Conservation (phyloP, 1,139 yeast genomes). For the Yamadazyma kanchanaburiensis region DNA sequence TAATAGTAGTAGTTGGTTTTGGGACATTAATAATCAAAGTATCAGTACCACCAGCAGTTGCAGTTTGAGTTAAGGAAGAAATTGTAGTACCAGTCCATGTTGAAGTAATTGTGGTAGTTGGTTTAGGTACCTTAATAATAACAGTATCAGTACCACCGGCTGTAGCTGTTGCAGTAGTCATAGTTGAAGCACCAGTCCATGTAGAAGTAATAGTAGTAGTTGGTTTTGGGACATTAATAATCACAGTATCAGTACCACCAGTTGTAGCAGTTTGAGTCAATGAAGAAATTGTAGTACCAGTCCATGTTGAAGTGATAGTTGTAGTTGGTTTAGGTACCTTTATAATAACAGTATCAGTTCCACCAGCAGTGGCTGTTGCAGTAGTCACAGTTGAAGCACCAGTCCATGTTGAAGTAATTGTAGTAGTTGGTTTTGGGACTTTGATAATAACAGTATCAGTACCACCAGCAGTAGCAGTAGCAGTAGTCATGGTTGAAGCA, state of each 20-base stretch:
- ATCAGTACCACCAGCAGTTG: conserved; percentile 12
- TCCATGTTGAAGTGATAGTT: background rate
- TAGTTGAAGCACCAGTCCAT: background rate
- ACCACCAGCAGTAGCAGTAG: conserved; percentile 4
- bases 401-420: conserved; percentile 8
- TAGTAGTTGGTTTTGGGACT: conserved; percentile 8
- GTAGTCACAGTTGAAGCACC: background rate
- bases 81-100: conserved; percentile 7
- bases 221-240: background rate
- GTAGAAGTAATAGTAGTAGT: background rate
- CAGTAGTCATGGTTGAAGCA: conserved; percentile 12
- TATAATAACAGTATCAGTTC: background rate
- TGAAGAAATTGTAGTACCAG: background rate
- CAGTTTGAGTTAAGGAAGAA: conserved; percentile 4
- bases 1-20: conserved; percentile 4
- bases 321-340: background rate
- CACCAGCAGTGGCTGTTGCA: background rate
- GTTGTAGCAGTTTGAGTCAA: background rate
- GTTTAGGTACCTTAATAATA: conserved; percentile 16
- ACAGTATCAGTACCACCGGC: conserved; percentile 14
- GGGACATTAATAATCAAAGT: conserved; percentile 14
- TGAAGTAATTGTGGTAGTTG: conserved; percentile 7
- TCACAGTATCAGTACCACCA: background rate
- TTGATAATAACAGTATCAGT: conserved; percentile 11
- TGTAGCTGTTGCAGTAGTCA: background rate